phyloP scores from a whole-genome alignment of 2,329 filamentous ascomycete genomes.

The Paecilomyces niveus region DNA sequence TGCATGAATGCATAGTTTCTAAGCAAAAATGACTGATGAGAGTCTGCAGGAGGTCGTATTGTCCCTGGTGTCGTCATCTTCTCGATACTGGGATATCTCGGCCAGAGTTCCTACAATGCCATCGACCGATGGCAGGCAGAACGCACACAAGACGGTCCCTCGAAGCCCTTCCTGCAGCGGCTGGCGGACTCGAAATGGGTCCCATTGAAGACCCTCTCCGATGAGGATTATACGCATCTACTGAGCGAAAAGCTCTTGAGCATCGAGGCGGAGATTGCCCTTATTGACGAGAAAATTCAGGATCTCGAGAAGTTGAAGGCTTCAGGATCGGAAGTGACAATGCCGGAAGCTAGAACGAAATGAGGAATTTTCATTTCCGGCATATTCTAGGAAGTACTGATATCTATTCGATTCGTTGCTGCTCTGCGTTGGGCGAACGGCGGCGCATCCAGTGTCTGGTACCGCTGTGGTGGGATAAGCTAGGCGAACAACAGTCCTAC shows the following conservation, averaged over 20 bases:
- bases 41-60: slow-evolving; percentile 46
- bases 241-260: slow-evolving; percentile 63
- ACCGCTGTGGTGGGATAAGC: background rate
- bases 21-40: slow-evolving; percentile 6
- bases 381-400: background rate
- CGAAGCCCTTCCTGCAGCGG: slow-evolving; percentile 41
- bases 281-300: slow-evolving; percentile 69
- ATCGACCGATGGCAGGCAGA: slow-evolving; percentile 42
- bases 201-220: slow-evolving; percentile 61
- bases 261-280: slow-evolving; percentile 68
- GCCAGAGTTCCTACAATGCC: slow-evolving; percentile 50
- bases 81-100: slow-evolving; percentile 49
- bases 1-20: slow-evolving; percentile 1
- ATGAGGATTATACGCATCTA: slow-evolving; percentile 66
- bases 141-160: slow-evolving; percentile 22
- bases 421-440: background rate
- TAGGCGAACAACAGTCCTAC: background rate
- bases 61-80: slow-evolving; percentile 56
- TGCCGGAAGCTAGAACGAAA: background rate
- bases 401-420: background rate
- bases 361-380: background rate
- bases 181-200: slow-evolving; percentile 60
- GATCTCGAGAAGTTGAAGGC: slow-evolving; percentile 30
- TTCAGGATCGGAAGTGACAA: background rate
- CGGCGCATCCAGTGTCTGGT: background rate